A percentile compares a stretch with the other conserved stretches of the same genome.
These are phyloP conservation scores for Furcasterigmium furcatum DNA, from an alignment of 2,329 filamentous ascomycete species.

Conservation along the genomic window DNA sequence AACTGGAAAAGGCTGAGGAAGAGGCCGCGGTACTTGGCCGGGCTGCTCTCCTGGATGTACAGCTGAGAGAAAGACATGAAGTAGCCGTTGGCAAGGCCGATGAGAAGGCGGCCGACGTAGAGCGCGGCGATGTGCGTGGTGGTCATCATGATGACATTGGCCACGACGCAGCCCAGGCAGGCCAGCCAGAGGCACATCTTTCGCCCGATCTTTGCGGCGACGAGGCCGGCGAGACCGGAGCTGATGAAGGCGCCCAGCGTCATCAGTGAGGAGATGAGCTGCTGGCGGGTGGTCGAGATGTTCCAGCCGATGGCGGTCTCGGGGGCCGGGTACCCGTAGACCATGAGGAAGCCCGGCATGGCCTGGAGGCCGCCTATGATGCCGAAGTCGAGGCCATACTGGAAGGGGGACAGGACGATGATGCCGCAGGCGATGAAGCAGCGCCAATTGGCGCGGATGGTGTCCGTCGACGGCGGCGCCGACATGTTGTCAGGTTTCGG, in stretches of 20 bases:
- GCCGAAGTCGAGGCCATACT: constrained; percentile 50
- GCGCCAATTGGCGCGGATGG: constrained; percentile 38
- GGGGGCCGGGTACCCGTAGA: constrained; percentile 38
- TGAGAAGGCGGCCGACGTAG: constrained; percentile 51
- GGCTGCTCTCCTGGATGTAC: constrained; percentile 42
- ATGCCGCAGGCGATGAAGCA: constrained; percentile 44
- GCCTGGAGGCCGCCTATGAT: constrained; percentile 47
- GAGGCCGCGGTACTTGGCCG: constrained; percentile 45
- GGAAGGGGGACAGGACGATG: no score
- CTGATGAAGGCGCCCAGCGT: constrained; percentile 43
- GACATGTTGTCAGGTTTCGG: constrained; percentile 2
- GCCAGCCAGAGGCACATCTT: no score
- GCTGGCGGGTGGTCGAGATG: constrained; percentile 37
- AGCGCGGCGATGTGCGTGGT: constrained; percentile 49
- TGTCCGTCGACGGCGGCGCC: constrained; percentile 9
- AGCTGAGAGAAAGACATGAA: constrained; percentile 54
- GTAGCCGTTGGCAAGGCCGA: constrained; percentile 54
- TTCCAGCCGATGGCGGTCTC: no score
- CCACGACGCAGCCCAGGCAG: no score
- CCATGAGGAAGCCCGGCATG: constrained; percentile 45
- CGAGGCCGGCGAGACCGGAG: constrained; percentile 36
- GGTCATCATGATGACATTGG: no score
- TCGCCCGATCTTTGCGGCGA: no score
- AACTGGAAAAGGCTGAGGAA: constrained; percentile 45
- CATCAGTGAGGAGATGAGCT: constrained; percentile 46